A percentile compares a stretch with the other conserved stretches of the same genome.
These are phyloP conservation scores for Mycena maculata DNA, from an alignment of 768 basidiomycete genomes.

Conservation along the genomic window DNA sequence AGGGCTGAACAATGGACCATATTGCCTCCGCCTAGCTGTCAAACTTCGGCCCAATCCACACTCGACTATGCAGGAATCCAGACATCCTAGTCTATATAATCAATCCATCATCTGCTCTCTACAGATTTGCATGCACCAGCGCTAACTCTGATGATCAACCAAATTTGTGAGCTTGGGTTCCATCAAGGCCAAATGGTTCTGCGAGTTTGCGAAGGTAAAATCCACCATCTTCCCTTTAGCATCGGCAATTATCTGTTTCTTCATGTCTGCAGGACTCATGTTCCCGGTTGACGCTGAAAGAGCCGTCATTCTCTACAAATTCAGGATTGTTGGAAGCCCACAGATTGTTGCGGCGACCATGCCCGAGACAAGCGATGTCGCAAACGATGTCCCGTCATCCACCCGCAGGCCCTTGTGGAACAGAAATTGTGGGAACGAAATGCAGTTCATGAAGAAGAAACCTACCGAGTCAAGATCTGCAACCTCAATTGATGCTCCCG, in stretches of 20 bases:
- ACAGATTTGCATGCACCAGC: too few species aligned
- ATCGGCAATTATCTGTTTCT: neutral
- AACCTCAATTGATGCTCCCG: neutral
- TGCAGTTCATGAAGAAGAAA: constrained; percentile 3
- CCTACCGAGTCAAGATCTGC: neutral
- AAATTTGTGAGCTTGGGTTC: too few species aligned
- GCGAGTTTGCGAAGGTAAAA: neutral
- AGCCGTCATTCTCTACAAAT: too few species aligned
- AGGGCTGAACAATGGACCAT: too few species aligned
- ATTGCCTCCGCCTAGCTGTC: too few species aligned
- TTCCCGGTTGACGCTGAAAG: neutral
- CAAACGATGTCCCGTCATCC: neutral
- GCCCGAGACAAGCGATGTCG: neutral
- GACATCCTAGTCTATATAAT: too few species aligned
- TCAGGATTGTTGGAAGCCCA: neutral
- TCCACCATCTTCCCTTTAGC: neutral
- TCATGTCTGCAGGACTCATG: neutral
- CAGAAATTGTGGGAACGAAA: neutral
- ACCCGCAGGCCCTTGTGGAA: neutral
- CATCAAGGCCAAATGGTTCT: neutral
- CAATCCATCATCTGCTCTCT: too few species aligned
- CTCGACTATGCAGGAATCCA: too few species aligned
- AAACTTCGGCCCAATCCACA: too few species aligned
- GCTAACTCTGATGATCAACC: too few species aligned
- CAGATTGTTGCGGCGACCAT: constrained; percentile 1